Evolutionary conservation across 1,139 yeast genomes (phyloP).

Genomic region (Casaregolazyma lundiana): DNA sequence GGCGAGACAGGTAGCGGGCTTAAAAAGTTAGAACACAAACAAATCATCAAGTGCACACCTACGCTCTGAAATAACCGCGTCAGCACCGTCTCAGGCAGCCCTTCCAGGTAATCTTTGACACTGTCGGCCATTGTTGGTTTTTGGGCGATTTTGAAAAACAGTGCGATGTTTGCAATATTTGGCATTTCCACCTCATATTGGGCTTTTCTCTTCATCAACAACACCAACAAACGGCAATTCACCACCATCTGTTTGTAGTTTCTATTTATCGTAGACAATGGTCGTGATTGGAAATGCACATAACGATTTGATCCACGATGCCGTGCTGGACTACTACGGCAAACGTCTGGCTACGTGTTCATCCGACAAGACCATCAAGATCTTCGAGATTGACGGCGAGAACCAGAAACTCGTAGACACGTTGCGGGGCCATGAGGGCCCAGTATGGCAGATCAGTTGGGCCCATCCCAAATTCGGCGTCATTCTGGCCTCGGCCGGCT

Average conservation of each 20-base stretch:
- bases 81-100: constrained; percentile 79
- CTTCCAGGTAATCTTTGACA: constrained; percentile 85
- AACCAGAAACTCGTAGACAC: constrained; percentile 68
- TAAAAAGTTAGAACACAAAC: neutral
- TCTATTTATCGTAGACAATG: constrained; percentile 15
- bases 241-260: neutral
- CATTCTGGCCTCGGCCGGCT: constrained; percentile 88
- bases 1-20: constrained; percentile 92
- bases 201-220: no score
- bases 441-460: constrained; percentile 99
- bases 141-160: constrained; percentile 11
- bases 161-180: neutral
- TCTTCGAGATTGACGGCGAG: constrained; percentile 87
- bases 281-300: constrained; percentile 36
- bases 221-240: neutral
- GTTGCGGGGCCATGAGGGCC: constrained; percentile 87
- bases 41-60: constrained; percentile 2
- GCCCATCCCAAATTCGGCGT: constrained; percentile 98
- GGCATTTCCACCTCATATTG: neutral
- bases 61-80: constrained; percentile 63
- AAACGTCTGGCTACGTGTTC: constrained; percentile 93
- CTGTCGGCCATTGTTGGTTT: constrained; percentile 54
- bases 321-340: constrained; percentile 94
- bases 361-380: constrained; percentile 88
- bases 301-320: constrained; percentile 89